Evolutionary conservation across 2,329 filamentous ascomycete genomes (phyloP).

Genomic region (Cordyceps cateniannulata): DNA sequence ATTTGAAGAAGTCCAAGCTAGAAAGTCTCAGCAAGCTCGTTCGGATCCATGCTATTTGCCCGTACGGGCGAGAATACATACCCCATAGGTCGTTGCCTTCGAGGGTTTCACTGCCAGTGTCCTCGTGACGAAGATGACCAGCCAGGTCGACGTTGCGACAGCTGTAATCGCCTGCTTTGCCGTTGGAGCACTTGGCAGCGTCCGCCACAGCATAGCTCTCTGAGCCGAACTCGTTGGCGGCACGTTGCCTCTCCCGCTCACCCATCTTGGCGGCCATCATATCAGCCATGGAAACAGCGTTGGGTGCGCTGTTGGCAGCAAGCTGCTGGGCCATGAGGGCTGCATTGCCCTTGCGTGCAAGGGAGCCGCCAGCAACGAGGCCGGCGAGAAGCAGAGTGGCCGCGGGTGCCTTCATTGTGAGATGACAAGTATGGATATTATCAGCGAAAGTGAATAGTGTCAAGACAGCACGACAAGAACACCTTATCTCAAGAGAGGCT

Average conservation of each 20-base stretch:
- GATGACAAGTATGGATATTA: background rate
- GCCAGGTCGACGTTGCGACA: slow-evolving; percentile 31
- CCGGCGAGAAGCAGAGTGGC: slow-evolving; percentile 5
- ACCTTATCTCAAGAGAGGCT: background rate
- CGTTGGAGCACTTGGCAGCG: slow-evolving; percentile 21
- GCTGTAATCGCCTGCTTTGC: slow-evolving; percentile 26
- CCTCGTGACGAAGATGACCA: slow-evolving; percentile 30
- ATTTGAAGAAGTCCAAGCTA: slow-evolving; percentile 14
- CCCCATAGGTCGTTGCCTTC: slow-evolving; percentile 30
- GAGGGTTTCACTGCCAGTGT: slow-evolving; percentile 27
- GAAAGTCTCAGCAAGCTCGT: background rate
- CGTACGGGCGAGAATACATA: background rate
- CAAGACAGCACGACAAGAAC: background rate
- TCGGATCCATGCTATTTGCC: background rate
- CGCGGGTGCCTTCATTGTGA: slow-evolving; percentile 1
- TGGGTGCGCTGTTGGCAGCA: slow-evolving; percentile 1
- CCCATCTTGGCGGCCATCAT: background rate
- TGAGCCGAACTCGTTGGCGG: slow-evolving; percentile 10
- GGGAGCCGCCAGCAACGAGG: background rate
- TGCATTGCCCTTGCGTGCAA: background rate
- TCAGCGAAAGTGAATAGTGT: background rate
- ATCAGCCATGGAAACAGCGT: slow-evolving; percentile 4
- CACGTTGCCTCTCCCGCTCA: background rate
- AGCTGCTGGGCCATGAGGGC: background rate
- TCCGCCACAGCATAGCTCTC: slow-evolving; percentile 13